Conservation (phyloP, 2,329 filamentous ascomycete genomes). For the Rhynchosporium graminicola region DNA sequence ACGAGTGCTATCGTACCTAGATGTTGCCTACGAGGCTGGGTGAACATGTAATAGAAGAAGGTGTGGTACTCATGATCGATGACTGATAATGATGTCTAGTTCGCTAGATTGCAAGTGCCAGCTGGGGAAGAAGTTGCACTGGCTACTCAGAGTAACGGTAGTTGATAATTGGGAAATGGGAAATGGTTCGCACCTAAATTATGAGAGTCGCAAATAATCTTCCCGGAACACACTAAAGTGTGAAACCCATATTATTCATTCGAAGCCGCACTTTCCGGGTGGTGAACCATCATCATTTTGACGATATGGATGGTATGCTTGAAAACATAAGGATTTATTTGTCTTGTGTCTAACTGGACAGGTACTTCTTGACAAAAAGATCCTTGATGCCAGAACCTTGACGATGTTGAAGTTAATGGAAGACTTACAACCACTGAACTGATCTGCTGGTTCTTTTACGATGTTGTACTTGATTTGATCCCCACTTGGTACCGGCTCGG, state of each 20-base stretch:
- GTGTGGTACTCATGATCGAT: background rate
- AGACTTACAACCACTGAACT: too few species aligned
- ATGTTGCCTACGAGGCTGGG: slow-evolving; percentile 13
- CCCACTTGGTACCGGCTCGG: background rate
- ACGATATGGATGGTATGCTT: too few species aligned
- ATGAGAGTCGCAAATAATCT: background rate
- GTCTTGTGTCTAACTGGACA: too few species aligned
- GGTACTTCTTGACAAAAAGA: too few species aligned
- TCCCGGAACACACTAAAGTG: background rate
- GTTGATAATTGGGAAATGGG: background rate
- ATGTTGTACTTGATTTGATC: too few species aligned
- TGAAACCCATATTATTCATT: too few species aligned
- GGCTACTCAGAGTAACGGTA: too few species aligned
- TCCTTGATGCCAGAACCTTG: too few species aligned
- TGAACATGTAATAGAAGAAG: slow-evolving; percentile 2
- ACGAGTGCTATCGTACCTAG: slow-evolving; percentile 3
- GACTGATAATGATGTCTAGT: background rate
- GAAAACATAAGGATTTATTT: too few species aligned
- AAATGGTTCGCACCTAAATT: background rate
- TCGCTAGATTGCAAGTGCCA: background rate
- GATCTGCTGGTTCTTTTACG: too few species aligned
- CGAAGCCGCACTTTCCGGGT: background rate
- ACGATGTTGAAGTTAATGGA: too few species aligned
- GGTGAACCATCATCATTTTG: too few species aligned
- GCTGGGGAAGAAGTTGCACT: background rate